Conservation (phyloP, 2,329 filamentous ascomycete species). For the Fusarium poae region DNA sequence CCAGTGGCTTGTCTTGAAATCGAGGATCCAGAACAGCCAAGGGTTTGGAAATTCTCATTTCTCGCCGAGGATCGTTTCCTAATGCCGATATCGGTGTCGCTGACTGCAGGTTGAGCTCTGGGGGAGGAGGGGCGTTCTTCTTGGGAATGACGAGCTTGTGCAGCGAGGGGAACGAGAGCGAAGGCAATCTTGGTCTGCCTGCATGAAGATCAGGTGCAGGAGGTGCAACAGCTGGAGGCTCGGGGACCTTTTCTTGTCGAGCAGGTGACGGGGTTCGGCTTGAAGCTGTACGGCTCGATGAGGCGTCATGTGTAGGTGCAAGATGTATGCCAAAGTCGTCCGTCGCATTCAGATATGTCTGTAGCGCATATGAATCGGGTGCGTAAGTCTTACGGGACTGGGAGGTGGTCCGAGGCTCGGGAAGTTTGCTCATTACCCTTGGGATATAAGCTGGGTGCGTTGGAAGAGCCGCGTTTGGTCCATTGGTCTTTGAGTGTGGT, state of each 20-base stretch:
- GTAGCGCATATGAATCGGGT: constrained; percentile 52
- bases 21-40: constrained; percentile 26
- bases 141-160: constrained; percentile 57
- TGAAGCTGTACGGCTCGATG: no score
- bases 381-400: no score
- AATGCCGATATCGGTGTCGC: constrained; percentile 46
- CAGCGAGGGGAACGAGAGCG: constrained; percentile 56
- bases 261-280: no score
- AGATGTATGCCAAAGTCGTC: no score
- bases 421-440: constrained; percentile 5
- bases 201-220: neutral
- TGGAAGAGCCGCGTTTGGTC: constrained; percentile 16
- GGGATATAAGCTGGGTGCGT: constrained; percentile 38
- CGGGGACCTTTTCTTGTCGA: no score
- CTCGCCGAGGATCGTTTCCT: constrained; percentile 26
- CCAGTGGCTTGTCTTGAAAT: constrained; percentile 31
- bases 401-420: neutral
- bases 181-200: constrained; percentile 49
- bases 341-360: constrained; percentile 51
- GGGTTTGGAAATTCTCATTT: constrained; percentile 36
- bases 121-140: constrained; percentile 57
- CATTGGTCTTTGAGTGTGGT: constrained; percentile 24
- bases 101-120: constrained; percentile 48
- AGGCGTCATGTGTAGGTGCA: no score
- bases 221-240: neutral